Base-by-base conservation (phyloP, 768 basidiomycete species). In the Xerocomus spinulosus region DNA sequence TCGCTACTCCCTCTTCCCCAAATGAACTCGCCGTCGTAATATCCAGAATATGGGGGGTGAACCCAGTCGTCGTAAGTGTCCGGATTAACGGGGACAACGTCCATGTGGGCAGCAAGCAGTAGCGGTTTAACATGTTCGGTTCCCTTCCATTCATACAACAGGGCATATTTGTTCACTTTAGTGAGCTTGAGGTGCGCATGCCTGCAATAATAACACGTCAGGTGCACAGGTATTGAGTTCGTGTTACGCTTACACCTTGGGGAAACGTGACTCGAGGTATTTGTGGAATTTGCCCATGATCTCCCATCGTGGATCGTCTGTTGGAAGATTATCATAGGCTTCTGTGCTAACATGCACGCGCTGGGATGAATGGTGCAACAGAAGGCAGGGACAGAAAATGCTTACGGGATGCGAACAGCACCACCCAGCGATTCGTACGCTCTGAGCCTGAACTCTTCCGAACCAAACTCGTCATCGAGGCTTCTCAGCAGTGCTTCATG, bases 61-160 rank as follows among this genome's bases (percentile, higher is more conserved):
- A 28, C 10, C 26, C 26, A 28, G 26, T 28, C 26, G 10, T 28
- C 26, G 7, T 69, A 56, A 0, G 76, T 79, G 3, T 67, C 64
- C 3, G 70, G 70, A 37, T 74, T 67, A 20, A 79, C 74, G 1
- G 77, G 79, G 3, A 80, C 79, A 15, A 78, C 76, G 37, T 80
- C 79, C 50, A 52, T 49, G 54, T 80, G 79, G 12, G 73, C 77
- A 12, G 73, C 63, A 20, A 79, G 64, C 6, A 85, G 66, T 2
- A 83, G 51, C 0, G 82, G 84, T 58, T 83, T 82, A 37, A 78
- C 62, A 8, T 66, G 40, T 40, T 79, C 69, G n/a, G 71, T 69
- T 15, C 82, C 82, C 41, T 73, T 66, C 81, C 81, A 84, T 18
- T 74, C 72, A 56, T 78, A 82, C 2, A 84, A 64, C 15, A 84